Evolutionary conservation across 225 moss, liverwort and hornwort genomes (phyloP).

Genomic region (Sphagnum contortum): DNA sequence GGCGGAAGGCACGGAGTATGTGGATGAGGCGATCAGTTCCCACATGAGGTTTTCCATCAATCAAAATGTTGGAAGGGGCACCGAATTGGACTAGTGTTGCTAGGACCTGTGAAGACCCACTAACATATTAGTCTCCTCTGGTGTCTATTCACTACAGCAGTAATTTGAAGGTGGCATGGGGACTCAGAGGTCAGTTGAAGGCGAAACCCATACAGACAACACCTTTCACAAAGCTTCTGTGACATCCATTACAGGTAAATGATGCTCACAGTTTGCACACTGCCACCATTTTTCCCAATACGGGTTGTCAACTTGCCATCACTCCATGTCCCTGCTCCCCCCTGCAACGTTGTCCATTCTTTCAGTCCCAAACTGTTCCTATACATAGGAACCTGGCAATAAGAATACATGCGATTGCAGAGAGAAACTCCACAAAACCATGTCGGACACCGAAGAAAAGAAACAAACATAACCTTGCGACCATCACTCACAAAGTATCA

Average conservation of each 20-base stretch:
- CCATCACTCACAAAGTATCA: neutral
- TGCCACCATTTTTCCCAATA: conserved; percentile 93
- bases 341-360: conserved; percentile 31
- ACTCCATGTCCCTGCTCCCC: conserved; percentile 99
- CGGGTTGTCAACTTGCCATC: conserved; percentile 97
- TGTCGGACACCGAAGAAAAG: neutral
- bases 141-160: too few species aligned
- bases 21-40: conserved; percentile 89
- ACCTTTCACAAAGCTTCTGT: too few species aligned
- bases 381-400: too few species aligned
- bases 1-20: conserved; percentile 65
- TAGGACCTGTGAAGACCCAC: conserved; percentile 51
- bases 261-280: conserved; percentile 84
- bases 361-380: neutral
- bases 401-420: neutral
- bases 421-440: neutral
- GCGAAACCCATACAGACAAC: too few species aligned
- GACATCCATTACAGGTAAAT: neutral
- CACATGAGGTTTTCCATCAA: conserved; percentile 96
- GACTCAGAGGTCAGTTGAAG: too few species aligned
- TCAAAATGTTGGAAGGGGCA: conserved; percentile 68
- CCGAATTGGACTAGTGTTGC: conserved; percentile 93
- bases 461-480: neutral
- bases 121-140: too few species aligned
- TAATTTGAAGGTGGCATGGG: too few species aligned